Conservation (phyloP, 495 filamentous ascomycete species). For the Neurospora tetrasperma region DNA sequence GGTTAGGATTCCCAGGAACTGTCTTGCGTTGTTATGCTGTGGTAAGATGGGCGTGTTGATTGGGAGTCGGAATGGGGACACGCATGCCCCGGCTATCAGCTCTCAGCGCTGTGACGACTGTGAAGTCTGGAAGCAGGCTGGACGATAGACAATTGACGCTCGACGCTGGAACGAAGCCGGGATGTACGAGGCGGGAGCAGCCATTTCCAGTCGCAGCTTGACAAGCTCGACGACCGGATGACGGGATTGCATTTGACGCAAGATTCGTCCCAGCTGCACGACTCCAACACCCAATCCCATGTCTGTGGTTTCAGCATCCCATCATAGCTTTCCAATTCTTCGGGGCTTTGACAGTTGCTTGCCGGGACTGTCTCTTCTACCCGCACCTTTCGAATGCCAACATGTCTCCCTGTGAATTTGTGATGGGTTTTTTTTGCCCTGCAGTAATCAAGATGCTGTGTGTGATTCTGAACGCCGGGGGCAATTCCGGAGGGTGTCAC, state of each 20-base stretch:
- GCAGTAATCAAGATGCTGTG: background rate
- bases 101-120: background rate
- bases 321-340: background rate
- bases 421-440: background rate
- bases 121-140: background rate
- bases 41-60: background rate
- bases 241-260: background rate
- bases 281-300: background rate
- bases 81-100: background rate
- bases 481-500: background rate
- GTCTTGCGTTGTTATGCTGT: background rate
- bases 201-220: background rate
- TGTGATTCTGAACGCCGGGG: background rate
- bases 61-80: background rate
- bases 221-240: background rate
- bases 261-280: background rate
- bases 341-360: background rate
- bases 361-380: background rate
- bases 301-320: background rate
- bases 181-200: background rate
- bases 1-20: background rate
- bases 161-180: background rate
- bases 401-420: background rate
- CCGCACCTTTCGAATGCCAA: background rate
- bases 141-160: background rate